Percentiles rank a stretch among this genome's conserved stretches.
These are phyloP conservation scores for Ammopiptanthus mongolicus DNA, from an alignment of 306 rosid species.

Conservation along the genomic window DNA sequence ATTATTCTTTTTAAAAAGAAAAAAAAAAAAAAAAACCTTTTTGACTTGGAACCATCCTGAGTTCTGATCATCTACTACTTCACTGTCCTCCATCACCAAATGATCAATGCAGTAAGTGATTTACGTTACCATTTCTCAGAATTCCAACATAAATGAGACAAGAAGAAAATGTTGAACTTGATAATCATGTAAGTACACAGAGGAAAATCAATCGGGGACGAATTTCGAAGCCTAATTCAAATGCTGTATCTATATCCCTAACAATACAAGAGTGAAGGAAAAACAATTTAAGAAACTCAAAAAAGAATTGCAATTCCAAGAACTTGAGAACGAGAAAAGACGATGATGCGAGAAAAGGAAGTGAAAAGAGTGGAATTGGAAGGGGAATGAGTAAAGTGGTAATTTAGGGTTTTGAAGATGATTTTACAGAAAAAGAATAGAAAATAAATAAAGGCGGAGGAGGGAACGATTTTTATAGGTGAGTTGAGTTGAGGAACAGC, in stretches of 20 bases:
- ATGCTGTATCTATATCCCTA: not conserved
- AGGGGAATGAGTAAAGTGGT: too few relatives aligned
- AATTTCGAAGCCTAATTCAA: not conserved
- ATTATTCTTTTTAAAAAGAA: not conserved
- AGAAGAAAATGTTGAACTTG: not conserved
- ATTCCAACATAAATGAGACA: not conserved
- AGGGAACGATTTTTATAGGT: too few relatives aligned
- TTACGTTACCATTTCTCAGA: slow-evolving; percentile 17
- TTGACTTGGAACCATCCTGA: slow-evolving; percentile 98
- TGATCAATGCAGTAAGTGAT: slow-evolving; percentile 24
- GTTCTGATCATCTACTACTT: slow-evolving; percentile 71
- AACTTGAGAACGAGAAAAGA: too few relatives aligned
- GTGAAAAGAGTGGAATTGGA: not conserved
- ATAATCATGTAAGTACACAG: not conserved
- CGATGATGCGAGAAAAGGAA: not conserved
- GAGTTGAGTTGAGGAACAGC: too few relatives aligned
- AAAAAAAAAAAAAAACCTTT: slow-evolving; percentile 44
- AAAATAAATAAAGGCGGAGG: too few relatives aligned
- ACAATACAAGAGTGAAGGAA: not conserved
- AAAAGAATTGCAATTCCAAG: not conserved
- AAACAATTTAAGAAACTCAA: slow-evolving; percentile 10
- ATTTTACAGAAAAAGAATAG: too few relatives aligned
- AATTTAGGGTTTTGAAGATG: too few relatives aligned
- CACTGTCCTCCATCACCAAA: slow-evolving; percentile 64
- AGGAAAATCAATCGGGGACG: not conserved